Percentiles rank a stretch among this genome's conserved stretches.
These are phyloP conservation scores for Mycotypha africana DNA, from an alignment of 371 early-diverging fungal species.

Conservation along the genomic window DNA sequence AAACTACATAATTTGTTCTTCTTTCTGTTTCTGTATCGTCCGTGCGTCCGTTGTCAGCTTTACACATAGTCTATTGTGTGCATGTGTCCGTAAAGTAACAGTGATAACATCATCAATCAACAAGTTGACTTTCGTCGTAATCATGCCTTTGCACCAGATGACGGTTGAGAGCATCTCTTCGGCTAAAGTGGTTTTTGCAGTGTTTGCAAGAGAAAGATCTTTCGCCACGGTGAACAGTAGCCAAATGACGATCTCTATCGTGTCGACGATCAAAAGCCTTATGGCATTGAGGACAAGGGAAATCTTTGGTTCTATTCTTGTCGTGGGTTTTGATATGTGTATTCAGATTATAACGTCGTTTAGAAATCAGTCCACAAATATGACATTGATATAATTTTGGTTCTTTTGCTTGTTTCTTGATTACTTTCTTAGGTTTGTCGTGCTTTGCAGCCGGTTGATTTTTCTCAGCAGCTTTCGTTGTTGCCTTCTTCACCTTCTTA, in stretches of 20 bases:
- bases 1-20: too few species aligned
- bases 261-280: slow-evolving; percentile 58
- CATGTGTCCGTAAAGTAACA: too few species aligned
- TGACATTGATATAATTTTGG: slow-evolving; percentile 24
- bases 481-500: not conserved
- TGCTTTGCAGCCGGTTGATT: not conserved
- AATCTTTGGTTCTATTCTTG: slow-evolving; percentile 52
- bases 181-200: slow-evolving; percentile 52
- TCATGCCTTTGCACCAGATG: slow-evolving; percentile 17
- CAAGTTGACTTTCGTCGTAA: slow-evolving; percentile 1
- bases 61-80: too few species aligned
- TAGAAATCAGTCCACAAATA: slow-evolving; percentile 50
- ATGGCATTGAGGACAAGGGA: slow-evolving; percentile 46
- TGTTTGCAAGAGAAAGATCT: slow-evolving; percentile 43
- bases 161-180: slow-evolving; percentile 60
- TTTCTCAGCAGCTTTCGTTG: not conserved
- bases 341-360: slow-evolving; percentile 65
- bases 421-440: slow-evolving; percentile 1
- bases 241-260: slow-evolving; percentile 69
- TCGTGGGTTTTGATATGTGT: slow-evolving; percentile 71
- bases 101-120: not conserved
- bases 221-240: slow-evolving; percentile 54
- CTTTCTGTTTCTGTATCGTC: too few species aligned
- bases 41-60: too few species aligned
- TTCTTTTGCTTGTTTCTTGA: not conserved